Evolutionary conservation across 352 stramenopile species (phyloP), one percentile per base, ranked within the genome.

Genomic region (Phytophthora hibernalis): DNA sequence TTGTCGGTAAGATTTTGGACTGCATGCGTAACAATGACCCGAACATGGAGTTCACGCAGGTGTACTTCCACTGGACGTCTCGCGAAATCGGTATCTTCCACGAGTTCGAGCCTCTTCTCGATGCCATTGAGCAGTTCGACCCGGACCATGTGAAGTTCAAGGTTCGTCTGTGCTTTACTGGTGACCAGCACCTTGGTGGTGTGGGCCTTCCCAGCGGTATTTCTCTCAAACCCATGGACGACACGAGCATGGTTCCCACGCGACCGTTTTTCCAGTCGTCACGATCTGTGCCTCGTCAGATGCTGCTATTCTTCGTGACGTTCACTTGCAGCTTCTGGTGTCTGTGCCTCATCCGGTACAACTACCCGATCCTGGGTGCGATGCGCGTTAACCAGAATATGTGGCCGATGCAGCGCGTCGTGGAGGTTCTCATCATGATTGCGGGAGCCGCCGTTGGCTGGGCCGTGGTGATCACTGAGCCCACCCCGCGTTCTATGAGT

Each of bases 31-130:
- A 88, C 70, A 85, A 85, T 61, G 85, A 96, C 61, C 79, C 82
- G 3, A 87, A 78, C 52, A 80, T 92, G 67, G 70, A 70, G 22
- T 76, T 90, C 52, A 88, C 84, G 20, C 76, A 90, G 44, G 86
- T 94, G 9, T 94, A 94, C 69, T 92, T 90, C 70, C 84, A 92
- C 70, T 94, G 86, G 86, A 92, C 86, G 37, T 92, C 86, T 16
- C 87, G 83, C 61, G 85, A 93, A 35, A 90, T 92, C 31, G 85
- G 82, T 70, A 90, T 92, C 43, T 92, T 93, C 65, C 85, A 95
- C 72, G 85, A 94, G 72, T 94, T 93, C 47, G 86, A 93, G 63
- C 83, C 84, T 50, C 58, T 95, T 49, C 73, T 93, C 20, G 83
- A 92, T 48, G 83, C 87, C 5, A 92, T 92, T 42, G 72, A 93